phyloP scores from a whole-genome alignment of 805 yeast genomes.

The Starmera dryadoides region DNA sequence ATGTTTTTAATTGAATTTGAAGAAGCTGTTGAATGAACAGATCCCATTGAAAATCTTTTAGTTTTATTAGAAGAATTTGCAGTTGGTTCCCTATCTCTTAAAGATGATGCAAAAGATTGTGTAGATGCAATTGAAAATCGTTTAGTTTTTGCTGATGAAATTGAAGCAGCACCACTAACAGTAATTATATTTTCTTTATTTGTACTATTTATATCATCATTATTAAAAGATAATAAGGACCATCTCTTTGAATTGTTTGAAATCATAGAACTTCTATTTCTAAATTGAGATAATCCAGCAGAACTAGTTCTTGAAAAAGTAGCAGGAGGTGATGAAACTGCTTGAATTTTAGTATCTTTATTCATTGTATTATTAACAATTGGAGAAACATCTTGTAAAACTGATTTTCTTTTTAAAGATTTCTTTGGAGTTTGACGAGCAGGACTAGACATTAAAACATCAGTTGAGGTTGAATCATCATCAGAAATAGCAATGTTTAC shows the following conservation, averaged over 20 bases:
- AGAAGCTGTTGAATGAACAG: slow-evolving; percentile 10
- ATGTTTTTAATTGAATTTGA: slow-evolving; percentile 13
- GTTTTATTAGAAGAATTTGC: neutral
- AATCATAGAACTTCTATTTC: slow-evolving; percentile 15
- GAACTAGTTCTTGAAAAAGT: slow-evolving; percentile 16
- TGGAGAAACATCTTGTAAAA: neutral
- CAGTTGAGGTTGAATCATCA: slow-evolving; percentile 8
- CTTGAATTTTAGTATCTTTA: slow-evolving; percentile 10
- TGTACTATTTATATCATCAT: slow-evolving; percentile 13
- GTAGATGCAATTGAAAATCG: slow-evolving; percentile 16
- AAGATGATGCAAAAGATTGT: slow-evolving; percentile 6
- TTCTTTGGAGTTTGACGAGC: slow-evolving; percentile 1
- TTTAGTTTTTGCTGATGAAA: slow-evolving; percentile 8
- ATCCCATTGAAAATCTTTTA: slow-evolving; percentile 15
- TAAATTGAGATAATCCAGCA: slow-evolving; percentile 11
- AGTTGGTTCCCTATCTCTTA: neutral
- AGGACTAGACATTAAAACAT: slow-evolving; percentile 9
- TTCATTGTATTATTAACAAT: neutral
- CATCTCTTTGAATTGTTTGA: slow-evolving; percentile 21
- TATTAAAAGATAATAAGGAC: slow-evolving; percentile 19
- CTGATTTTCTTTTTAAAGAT: slow-evolving; percentile 1
- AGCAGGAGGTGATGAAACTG: slow-evolving; percentile 11
- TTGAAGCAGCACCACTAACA: slow-evolving; percentile 6
- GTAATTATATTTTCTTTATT: slow-evolving; percentile 2
- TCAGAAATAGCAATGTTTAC: slow-evolving; percentile 19